Evolutionary conservation across 2,329 filamentous ascomycete species (phyloP), one percentile per base, ranked within the genome.

Genomic region (Talaromyces sp.): DNA sequence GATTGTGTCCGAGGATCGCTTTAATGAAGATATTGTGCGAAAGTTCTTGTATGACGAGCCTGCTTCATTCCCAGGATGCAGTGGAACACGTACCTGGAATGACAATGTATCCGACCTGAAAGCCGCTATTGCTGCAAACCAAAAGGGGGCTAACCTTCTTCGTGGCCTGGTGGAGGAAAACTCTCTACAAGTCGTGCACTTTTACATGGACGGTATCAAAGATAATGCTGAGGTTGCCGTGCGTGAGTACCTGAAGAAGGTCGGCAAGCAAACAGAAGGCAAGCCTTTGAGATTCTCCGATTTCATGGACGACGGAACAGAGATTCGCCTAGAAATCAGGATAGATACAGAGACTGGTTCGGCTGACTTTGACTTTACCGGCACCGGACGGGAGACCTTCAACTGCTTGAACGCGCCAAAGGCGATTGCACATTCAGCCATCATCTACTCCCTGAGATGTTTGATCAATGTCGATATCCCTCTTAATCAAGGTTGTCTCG

Each of bases 51-150:
- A 90, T 61, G 81, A 86, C 16, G 89, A 92, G 66, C 91, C 92
- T 0, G 89, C 89, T 0, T 81, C 88, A 68, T 87, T 89, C 67
- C 86, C 87, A 0, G 91, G 89, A 1, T 95, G 90, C 77, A 88
- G 85, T 61, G 91, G 91, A 1, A 93, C 91, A 0, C 81, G 91
- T 54, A 92, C 90, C 71, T 81, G 96, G 1, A 86, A 85, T 8
- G 92, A 96, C 74, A 96, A 96, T 71, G 81, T 96, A 67, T 93
- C 91, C 60, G 92, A 96, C 71, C 81, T 96, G 46, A 92, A 93
- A 73, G 92, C 92, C 0, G 91, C 95, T 72, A 88, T 95, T 12
- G 91, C 92, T 0, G 91, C 91, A 8, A 96, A 96, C 70, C 88
- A 92, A 68, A 92, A 92, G 69, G 92, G 92, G 21, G 60, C 60